Percentiles rank a stretch among this genome's conserved stretches.
Evolutionary conservation across 2,329 filamentous ascomycete species (phyloP).

Genomic region (Periconia digitata): DNA sequence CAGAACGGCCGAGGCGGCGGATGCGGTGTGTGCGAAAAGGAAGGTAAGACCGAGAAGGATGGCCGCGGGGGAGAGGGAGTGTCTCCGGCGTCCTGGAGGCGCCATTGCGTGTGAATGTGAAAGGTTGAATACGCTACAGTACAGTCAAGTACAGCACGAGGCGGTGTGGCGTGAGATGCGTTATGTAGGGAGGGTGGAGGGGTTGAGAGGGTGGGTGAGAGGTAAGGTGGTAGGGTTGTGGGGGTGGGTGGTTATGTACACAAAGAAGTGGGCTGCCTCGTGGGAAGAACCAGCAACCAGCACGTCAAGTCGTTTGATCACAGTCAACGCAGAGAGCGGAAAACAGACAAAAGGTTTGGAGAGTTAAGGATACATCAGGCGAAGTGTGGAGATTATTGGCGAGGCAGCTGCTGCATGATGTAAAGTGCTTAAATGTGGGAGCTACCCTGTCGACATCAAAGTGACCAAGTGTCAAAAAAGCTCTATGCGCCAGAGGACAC

Average conservation of each 20-base stretch:
- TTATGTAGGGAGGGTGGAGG: background rate
- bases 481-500: conserved; percentile 36
- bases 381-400: conserved; percentile 22
- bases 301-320: too few species aligned
- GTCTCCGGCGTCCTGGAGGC: conserved; percentile 49
- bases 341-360: background rate
- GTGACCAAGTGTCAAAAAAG: conserved; percentile 14
- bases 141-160: conserved; percentile 5
- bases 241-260: conserved; percentile 4
- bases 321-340: background rate
- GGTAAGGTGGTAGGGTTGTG: conserved; percentile 1
- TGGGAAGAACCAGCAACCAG: too few species aligned
- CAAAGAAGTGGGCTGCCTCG: background rate
- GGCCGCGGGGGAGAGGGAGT: conserved; percentile 44
- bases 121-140: conserved; percentile 4
- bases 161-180: conserved; percentile 19
- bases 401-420: conserved; percentile 10
- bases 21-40: conserved; percentile 59
- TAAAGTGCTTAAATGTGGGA: conserved; percentile 21
- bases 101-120: conserved; percentile 44
- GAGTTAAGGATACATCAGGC: background rate
- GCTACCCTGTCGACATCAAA: conserved; percentile 18
- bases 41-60: conserved; percentile 56
- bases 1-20: conserved; percentile 74
- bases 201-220: conserved; percentile 8